Evolutionary conservation across 441 rosid species (phyloP), one percentile per base, ranked within the genome.

Genomic region (Croton laevigatus): DNA sequence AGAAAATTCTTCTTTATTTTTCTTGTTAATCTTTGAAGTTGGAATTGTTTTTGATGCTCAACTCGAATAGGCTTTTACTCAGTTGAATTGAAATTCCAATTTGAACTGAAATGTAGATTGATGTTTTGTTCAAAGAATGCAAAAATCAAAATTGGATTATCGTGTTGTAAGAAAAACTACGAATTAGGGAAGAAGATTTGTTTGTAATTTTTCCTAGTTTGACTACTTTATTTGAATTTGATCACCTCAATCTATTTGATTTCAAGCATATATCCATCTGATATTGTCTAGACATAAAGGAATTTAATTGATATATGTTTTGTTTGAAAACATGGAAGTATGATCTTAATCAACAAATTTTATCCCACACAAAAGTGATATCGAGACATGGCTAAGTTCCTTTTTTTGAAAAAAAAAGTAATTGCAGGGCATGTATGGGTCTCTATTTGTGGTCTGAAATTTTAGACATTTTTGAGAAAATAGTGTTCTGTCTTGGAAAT

Each of bases 21-120:
- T 17, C 62, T 52, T 62, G n/a, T n/a, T 62, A 44, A 17, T 37
- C 23, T 12, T 52, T 57, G 65, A 62, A 52, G 8, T 36, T 61
- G 63, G 32, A 8, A 34, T 38, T 7, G 16, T 38, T 45, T 71
- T 63, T 32, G 13, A 17, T 59, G 19, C 54, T 48, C 52, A 16
- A 48, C 12, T 19, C 3, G 0, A 53, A 4, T 48, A 48, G 17
- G 19, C 52, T 7, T 8, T 7, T n/a, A n/a, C n/a, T n/a, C n/a
- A n/a, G n/a, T n/a, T n/a, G n/a, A n/a, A n/a, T n/a, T n/a, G n/a
- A n/a, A n/a, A n/a, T n/a, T n/a, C n/a, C n/a, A n/a, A n/a, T n/a
- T n/a, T n/a, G n/a, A n/a, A n/a, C n/a, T n/a, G n/a, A n/a, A n/a
- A n/a, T n/a, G n/a, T n/a, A n/a, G n/a, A n/a, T n/a, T n/a, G n/a